Evolutionary conservation across 2,329 filamentous ascomycete species (phyloP), one percentile per base, ranked within the genome.

Genomic region (Neofusicoccum sp.): DNA sequence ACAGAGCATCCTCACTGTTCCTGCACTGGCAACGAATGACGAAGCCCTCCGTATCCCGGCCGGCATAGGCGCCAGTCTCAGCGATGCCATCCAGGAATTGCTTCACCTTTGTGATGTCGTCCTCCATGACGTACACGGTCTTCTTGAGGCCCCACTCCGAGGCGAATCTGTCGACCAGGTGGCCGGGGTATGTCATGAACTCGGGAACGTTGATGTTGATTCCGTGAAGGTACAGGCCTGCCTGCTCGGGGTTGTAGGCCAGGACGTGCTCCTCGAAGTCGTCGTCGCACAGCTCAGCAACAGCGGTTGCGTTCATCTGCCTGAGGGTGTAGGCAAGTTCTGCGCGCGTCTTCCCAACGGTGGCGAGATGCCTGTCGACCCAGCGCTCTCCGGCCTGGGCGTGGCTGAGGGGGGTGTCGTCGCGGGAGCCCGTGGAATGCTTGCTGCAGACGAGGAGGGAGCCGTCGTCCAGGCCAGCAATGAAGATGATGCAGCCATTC

Each of bases 401-500:
- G 80, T 99, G 95, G 77, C 92, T 97, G 63, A 90, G 68, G 34
- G 87, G 84, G 4, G 82, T 78, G 72, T 96, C 92, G 28, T 77
- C 78, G n/a, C 94, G 86, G 29, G 86, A 81, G 6, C 95, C 95
- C 0, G 93, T 98, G 0, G 95, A 98, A 76, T 99, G 95, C 74
- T 99, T 99, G 83, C 94, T 98, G 85, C 94, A 98, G n/a, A 99
- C 93, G 6, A 99, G 82, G 8, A 99, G 81, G 1, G 91, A 92
- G 39, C 87, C 93, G 71, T 97, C 93, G 71, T 96, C 91, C 28
- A 99, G 82, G 12, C 93, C 95, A 14, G 93, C 89, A 48, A 99
- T 88, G 80, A 99, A 99, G 69, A 99, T 97, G 77, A 99, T 99
- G 77, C 95, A 99, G n/a, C 95, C 95, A 71, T 99, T 99, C 78